Evolutionary conservation across 2,329 filamentous ascomycete genomes (phyloP).

Genomic region (Trichoderma asperellum): DNA sequence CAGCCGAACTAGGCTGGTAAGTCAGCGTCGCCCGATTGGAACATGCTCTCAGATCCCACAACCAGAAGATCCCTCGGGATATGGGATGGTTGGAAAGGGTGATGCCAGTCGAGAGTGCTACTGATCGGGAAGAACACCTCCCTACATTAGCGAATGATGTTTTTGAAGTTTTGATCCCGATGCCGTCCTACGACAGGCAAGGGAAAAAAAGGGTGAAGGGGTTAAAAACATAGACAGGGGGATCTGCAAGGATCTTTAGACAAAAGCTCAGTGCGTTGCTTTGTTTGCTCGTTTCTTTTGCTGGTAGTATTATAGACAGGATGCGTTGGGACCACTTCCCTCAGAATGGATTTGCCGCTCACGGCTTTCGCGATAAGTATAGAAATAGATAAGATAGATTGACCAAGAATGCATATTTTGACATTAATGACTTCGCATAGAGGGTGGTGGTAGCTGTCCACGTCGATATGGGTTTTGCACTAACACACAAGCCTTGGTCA

Average conservation of each 20-base stretch:
- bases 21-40: neutral
- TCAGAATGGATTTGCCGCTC: neutral
- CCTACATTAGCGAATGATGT: neutral
- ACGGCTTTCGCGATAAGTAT: neutral
- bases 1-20: constrained; percentile 54
- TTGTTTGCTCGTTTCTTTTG: constrained; percentile 3
- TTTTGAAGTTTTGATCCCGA: neutral
- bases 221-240: constrained; percentile 3
- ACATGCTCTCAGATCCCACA: neutral
- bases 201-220: neutral
- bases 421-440: neutral
- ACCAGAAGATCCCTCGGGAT: neutral
- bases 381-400: constrained; percentile 17
- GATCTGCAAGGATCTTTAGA: neutral
- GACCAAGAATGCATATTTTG: constrained; percentile 1
- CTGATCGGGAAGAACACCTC: neutral
- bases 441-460: neutral
- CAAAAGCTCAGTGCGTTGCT: constrained; percentile 5
- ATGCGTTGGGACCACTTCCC: neutral
- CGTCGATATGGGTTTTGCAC: neutral
- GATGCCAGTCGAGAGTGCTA: neutral
- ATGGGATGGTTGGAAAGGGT: neutral
- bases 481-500: neutral
- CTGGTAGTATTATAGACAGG: neutral
- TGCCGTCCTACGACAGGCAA: neutral